phyloP scores from a whole-genome alignment of 805 yeast species.

The Yarrowia osloensis region DNA sequence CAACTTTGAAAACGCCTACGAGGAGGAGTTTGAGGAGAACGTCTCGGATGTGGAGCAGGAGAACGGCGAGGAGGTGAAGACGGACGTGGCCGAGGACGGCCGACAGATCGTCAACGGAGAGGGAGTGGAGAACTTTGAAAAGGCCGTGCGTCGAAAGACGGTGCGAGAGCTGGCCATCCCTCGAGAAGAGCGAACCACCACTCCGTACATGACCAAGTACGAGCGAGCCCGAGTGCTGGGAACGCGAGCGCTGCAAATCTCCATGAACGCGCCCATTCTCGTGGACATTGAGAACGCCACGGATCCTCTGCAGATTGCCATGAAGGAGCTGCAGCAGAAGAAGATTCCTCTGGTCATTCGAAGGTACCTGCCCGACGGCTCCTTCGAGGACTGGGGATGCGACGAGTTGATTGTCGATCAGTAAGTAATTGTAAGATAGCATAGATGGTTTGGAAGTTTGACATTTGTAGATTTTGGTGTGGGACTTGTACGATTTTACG shows the following conservation, averaged over 20 bases:
- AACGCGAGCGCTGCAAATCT: slow-evolving; percentile 94
- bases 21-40: slow-evolving; percentile 77
- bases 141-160: slow-evolving; percentile 57
- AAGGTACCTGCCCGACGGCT: slow-evolving; percentile 95
- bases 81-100: slow-evolving; percentile 65
- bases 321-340: slow-evolving; percentile 92
- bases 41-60: slow-evolving; percentile 75
- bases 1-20: slow-evolving; percentile 43
- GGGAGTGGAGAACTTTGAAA: slow-evolving; percentile 48
- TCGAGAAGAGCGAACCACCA: slow-evolving; percentile 83
- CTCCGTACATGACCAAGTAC: slow-evolving; percentile 98
- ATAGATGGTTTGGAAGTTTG: not conserved
- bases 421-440: slow-evolving; percentile 45
- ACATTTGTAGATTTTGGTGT: not conserved
- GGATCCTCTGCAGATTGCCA: slow-evolving; percentile 95
- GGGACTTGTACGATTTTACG: no score
- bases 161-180: slow-evolving; percentile 83
- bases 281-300: slow-evolving; percentile 99
- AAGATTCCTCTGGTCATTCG: slow-evolving; percentile 94
- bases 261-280: slow-evolving; percentile 97
- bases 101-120: slow-evolving; percentile 67
- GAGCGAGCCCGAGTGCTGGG: slow-evolving; percentile 98
- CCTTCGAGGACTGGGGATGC: slow-evolving; percentile 98
- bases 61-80: slow-evolving; percentile 47
- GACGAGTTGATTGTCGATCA: slow-evolving; percentile 93